Percentiles rank a stretch among this genome's conserved stretches.
Conservation (phyloP, 306 rosid genomes). For the Carpinus fangiana region DNA sequence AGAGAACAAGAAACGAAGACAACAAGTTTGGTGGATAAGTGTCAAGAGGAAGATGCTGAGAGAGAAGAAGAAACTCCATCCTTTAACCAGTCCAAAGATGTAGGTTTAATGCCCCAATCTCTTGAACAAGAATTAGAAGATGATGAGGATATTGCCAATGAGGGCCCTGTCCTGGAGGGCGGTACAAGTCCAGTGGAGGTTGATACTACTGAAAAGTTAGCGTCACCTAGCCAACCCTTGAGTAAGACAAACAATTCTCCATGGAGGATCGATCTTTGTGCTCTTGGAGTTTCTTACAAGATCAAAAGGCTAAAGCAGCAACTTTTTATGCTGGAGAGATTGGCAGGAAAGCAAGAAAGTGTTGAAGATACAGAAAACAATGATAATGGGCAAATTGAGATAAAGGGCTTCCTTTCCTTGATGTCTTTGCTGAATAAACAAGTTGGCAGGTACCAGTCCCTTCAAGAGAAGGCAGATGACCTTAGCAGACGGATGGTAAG, state of each 20-base stretch:
- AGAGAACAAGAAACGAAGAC: slow-evolving; percentile 50
- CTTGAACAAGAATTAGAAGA: slow-evolving; percentile 39
- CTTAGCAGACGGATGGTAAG: slow-evolving; percentile 89
- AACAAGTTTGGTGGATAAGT: slow-evolving; percentile 26
- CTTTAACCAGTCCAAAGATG: slow-evolving; percentile 2
- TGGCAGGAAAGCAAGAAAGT: slow-evolving; percentile 67
- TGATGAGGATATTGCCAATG: slow-evolving; percentile 29
- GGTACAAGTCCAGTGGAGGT: slow-evolving; percentile 29
- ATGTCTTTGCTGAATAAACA: slow-evolving; percentile 73
- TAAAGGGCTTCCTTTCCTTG: slow-evolving; percentile 52
- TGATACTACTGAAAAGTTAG: slow-evolving; percentile 20
- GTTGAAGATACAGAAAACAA: slow-evolving; percentile 39
- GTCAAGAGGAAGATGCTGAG: slow-evolving; percentile 27
- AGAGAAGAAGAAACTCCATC: slow-evolving; percentile 22
- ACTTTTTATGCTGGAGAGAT: slow-evolving; percentile 74
- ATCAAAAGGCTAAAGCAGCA: slow-evolving; percentile 94
- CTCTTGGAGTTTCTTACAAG: slow-evolving; percentile 89
- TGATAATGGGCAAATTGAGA: slow-evolving; percentile 44
- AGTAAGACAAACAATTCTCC: slow-evolving; percentile 30
- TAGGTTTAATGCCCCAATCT: slow-evolving; percentile 29
- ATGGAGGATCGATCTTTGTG: slow-evolving; percentile 94
- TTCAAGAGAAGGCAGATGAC: slow-evolving; percentile 78
- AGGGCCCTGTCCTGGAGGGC: slow-evolving; percentile 27
- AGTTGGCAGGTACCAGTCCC: slow-evolving; percentile 72
- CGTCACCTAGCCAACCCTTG: slow-evolving; percentile 21